Percentiles rank a stretch among this genome's conserved stretches.
phyloP scores from a whole-genome alignment of 2,329 filamentous ascomycete genomes.

The Diaporthe velutina region DNA sequence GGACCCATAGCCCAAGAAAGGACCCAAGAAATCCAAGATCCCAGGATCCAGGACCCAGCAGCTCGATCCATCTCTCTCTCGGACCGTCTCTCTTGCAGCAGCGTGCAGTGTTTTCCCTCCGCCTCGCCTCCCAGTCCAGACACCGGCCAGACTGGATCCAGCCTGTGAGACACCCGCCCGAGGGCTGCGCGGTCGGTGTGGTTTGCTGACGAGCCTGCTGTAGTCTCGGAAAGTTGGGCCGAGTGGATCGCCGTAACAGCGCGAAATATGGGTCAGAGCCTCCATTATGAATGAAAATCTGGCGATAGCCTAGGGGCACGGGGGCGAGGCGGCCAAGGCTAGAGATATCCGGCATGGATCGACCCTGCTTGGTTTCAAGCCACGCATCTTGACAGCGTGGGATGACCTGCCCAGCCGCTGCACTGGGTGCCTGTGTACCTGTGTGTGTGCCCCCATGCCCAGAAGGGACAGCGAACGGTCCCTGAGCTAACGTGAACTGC shows the following conservation, averaged over 20 bases:
- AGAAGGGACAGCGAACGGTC: constrained; percentile 2
- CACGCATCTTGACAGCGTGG: constrained; percentile 29
- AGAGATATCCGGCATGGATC: constrained; percentile 29
- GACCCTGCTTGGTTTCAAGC: constrained; percentile 22
- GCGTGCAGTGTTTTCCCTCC: constrained; percentile 13
- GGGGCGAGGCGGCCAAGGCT: constrained; percentile 17
- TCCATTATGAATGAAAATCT: constrained; percentile 30
- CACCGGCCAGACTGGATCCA: neutral
- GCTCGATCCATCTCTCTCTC: constrained; percentile 9
- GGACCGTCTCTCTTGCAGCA: neutral
- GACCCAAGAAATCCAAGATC: neutral
- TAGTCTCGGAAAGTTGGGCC: constrained; percentile 40
- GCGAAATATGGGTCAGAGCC: constrained; percentile 20
- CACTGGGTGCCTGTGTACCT: constrained; percentile 13
- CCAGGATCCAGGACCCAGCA: constrained; percentile 4
- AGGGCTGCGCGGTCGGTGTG: constrained; percentile 20
- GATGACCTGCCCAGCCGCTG: neutral
- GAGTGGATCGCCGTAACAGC: constrained; percentile 36
- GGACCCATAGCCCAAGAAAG: constrained; percentile 1
- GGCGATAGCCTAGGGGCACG: constrained; percentile 24
- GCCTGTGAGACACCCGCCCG: constrained; percentile 8
- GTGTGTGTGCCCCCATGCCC: constrained; percentile 13
- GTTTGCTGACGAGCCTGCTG: constrained; percentile 16
- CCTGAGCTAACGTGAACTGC: constrained; percentile 4
- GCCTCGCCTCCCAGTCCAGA: constrained; percentile 18